Conservation (phyloP, 768 basidiomycete genomes). For the Lactarius indigo region DNA sequence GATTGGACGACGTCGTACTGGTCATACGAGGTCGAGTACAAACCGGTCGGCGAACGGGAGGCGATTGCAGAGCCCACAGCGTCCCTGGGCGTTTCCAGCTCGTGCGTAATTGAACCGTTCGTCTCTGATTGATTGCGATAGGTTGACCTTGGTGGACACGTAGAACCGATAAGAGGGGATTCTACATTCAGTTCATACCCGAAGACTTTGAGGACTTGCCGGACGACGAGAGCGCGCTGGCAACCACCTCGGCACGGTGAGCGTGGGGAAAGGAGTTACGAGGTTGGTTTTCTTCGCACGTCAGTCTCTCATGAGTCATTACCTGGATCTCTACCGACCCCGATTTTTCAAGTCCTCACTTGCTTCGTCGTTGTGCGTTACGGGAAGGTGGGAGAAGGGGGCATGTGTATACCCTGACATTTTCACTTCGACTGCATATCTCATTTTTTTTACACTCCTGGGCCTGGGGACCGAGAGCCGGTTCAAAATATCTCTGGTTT, state of each 20-base stretch:
- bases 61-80: constrained; percentile 9
- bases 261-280: background rate
- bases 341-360: background rate
- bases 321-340: background rate
- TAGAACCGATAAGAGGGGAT: constrained; percentile 13
- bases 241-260: background rate
- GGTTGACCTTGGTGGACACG: background rate
- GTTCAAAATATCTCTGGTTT: background rate
- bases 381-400: background rate
- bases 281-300: background rate
- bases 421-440: background rate
- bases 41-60: background rate
- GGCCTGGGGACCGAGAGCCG: background rate
- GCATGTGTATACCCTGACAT: background rate
- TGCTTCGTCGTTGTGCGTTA: background rate
- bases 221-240: background rate
- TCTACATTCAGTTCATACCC: constrained; percentile 19
- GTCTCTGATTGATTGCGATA: background rate
- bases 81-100: background rate
- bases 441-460: background rate
- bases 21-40: constrained; percentile 7
- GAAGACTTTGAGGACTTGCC: constrained; percentile 9
- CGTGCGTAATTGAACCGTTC: background rate
- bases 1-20: constrained; percentile 14
- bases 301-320: background rate